Base-by-base conservation (phyloP, 176 grass and related monocot genomes). In the Elymus sibiricus region DNA sequence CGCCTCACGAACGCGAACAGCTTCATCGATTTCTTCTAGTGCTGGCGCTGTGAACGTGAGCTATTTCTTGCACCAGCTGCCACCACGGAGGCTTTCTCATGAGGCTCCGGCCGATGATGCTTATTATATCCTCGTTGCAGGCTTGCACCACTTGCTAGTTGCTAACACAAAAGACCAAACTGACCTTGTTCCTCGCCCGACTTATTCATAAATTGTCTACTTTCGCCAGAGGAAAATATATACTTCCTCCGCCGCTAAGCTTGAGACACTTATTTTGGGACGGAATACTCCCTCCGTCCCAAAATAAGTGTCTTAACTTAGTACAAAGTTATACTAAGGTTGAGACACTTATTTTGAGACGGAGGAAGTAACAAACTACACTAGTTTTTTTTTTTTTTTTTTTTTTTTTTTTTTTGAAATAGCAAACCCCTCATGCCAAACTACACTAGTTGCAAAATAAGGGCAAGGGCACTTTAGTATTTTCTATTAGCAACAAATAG, bases 1-100 rank as follows among this genome's bases (percentile, higher is more conserved):
- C 86, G 86, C 85, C 82, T 81, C 31, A 88, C 86, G 82, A 91
- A 91, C 24, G 85, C 42, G 53, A 91, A 88, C 77, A 91, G 78
- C 78, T 88, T 91, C 90, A 91, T 85, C 60, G 79, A 44, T 61
- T 17, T 32, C 40, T 10, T 26, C 77, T 79, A 65, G 6, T 19
- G 38, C 40, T 53, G 49, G 26, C 27, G 19, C 16, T 53, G 7
- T 53, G 27, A 47, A 55, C 1, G 44, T 55, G 27, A 53, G 27
- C 47, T 61, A 65, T 70, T 81, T 22, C 22, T 71, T 77, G 76
- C 83, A 39, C 80, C 83, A 76, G 74, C 74, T 55, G 16, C 74
- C 44, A 76, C 73, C 82, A 73, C 49, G 78, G 25, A 29, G 26
- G 27, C n/a, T 88, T 61, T 51, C 60, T 85, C 35, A 73, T 16